A percentile compares a stretch with the other conserved stretches of the same genome.
Evolutionary conservation across 2,329 filamentous ascomycete genomes (phyloP).

Genomic region (Sphaerulina vaccinii): DNA sequence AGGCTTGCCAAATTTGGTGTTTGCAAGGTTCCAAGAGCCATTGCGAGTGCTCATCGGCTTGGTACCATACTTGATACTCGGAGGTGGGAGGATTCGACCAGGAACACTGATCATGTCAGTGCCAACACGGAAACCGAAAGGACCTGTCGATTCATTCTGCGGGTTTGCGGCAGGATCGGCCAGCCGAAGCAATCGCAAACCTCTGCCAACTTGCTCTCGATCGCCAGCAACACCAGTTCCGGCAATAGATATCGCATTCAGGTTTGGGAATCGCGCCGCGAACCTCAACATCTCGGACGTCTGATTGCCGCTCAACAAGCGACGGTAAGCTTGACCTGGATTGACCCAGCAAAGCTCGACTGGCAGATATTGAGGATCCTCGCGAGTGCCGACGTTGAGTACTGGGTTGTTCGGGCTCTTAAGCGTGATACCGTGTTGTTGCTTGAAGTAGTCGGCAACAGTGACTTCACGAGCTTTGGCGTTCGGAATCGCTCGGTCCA

Average conservation of each 20-base stretch:
- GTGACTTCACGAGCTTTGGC: constrained; percentile 45
- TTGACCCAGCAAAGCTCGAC: constrained; percentile 64
- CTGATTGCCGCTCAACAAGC: constrained; percentile 60
- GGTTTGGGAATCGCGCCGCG: constrained; percentile 64
- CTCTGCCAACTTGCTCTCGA: constrained; percentile 44
- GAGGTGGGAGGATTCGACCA: constrained; percentile 65
- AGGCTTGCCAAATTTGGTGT: constrained; percentile 56
- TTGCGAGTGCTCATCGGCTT: constrained; percentile 14
- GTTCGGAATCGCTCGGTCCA: constrained; percentile 19
- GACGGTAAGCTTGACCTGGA: constrained; percentile 62
- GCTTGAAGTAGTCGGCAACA: constrained; percentile 53
- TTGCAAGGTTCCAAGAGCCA: constrained; percentile 36
- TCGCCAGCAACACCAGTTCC: no score
- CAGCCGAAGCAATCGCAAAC: constrained; percentile 59
- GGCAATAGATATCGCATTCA: constrained; percentile 69
- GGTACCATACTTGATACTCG: constrained; percentile 58
- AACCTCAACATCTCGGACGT: constrained; percentile 69
- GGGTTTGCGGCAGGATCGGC: constrained; percentile 18
- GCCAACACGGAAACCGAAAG: constrained; percentile 64
- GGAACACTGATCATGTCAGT: constrained; percentile 67
- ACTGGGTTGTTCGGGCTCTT: constrained; percentile 52
- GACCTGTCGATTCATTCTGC: constrained; percentile 25
- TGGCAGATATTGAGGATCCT: constrained; percentile 63
- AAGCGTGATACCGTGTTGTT: constrained; percentile 42
- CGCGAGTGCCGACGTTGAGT: constrained; percentile 62